Percentiles rank a stretch among this genome's conserved stretches.
Evolutionary conservation across 2,329 filamentous ascomycete genomes (phyloP).

Genomic region (Aspergillus hortae): DNA sequence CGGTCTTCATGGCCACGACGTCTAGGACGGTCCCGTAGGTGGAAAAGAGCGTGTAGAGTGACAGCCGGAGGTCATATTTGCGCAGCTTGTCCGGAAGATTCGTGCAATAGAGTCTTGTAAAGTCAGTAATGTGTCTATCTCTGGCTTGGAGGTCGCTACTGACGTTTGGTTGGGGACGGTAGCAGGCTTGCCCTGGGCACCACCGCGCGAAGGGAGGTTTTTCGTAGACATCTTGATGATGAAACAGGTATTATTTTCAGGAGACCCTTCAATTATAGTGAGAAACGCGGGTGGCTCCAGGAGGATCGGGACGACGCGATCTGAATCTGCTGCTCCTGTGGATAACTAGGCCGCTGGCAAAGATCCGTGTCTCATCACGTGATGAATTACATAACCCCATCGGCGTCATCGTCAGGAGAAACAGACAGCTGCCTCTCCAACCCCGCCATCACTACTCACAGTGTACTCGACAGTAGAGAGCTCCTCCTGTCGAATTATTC

Average conservation of each 20-base stretch:
- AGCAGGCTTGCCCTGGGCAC: conserved; percentile 33
- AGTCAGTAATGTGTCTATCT: conserved; percentile 18
- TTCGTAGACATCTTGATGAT: conserved; percentile 34
- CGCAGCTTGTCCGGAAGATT: conserved; percentile 88
- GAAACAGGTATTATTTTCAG: too few species aligned
- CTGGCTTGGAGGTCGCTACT: conserved; percentile 30
- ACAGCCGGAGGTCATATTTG: conserved; percentile 80
- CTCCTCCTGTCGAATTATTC: conserved; percentile 72
- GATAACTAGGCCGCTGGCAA: neutral
- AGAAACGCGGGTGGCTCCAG: neutral
- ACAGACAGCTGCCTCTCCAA: conserved; percentile 2
- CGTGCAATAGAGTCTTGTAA: conserved; percentile 73
- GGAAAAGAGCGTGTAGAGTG: conserved; percentile 89
- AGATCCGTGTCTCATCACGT: conserved; percentile 13
- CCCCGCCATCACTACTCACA: conserved; percentile 7
- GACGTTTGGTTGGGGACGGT: conserved; percentile 72
- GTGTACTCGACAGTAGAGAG: conserved; percentile 87
- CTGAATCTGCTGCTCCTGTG: neutral
- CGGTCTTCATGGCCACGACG: conserved; percentile 81
- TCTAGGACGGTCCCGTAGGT: conserved; percentile 92
- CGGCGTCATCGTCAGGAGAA: conserved; percentile 16
- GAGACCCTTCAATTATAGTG: neutral
- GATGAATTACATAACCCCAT: conserved; percentile 16
- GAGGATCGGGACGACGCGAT: neutral
- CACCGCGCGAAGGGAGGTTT: conserved; percentile 38